A percentile compares a stretch with the other conserved stretches of the same genome.
Evolutionary conservation across 2,329 filamentous ascomycete genomes (phyloP).

Genomic region (Endoconidiophora laricicola): DNA sequence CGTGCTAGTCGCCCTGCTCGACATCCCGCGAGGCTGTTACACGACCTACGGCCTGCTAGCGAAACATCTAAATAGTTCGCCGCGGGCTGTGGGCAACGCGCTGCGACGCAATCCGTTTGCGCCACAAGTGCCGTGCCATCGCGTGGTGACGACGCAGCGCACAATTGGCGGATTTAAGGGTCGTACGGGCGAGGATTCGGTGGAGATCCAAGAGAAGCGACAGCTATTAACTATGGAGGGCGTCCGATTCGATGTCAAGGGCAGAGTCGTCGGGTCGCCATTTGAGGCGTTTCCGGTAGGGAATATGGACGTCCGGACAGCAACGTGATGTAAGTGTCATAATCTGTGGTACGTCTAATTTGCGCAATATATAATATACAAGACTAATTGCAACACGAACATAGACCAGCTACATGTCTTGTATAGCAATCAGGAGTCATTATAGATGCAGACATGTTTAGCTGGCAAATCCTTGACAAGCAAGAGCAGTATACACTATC

Average conservation of each 20-base stretch:
- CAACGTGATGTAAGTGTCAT: too few species aligned
- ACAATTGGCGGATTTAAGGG: conserved; percentile 53
- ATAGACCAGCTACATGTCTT: too few species aligned
- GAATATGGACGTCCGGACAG: too few species aligned
- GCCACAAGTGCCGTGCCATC: conserved; percentile 65
- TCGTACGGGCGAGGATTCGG: conserved; percentile 40
- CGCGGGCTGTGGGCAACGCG: conserved; percentile 62
- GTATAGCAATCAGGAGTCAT: too few species aligned
- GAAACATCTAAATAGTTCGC: conserved; percentile 49
- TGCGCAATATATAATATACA: too few species aligned
- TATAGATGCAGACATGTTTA: too few species aligned
- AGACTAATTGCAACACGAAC: too few species aligned
- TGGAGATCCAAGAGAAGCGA: conserved; percentile 47
- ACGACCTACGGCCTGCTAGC: conserved; percentile 66
- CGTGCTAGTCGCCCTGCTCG: conserved; percentile 57
- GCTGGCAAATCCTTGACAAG: too few species aligned
- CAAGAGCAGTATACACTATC: too few species aligned
- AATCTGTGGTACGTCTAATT: too few species aligned
- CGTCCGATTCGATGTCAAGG: conserved; percentile 42
- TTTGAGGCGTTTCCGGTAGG: conserved; percentile 25
- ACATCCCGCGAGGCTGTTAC: conserved; percentile 58
- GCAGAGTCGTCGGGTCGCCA: conserved; percentile 41
- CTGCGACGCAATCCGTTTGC: conserved; percentile 69
- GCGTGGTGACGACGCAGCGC: conserved; percentile 48
- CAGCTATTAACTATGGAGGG: conserved; percentile 45